Percentiles rank a stretch among this genome's conserved stretches.
Conservation (phyloP, 345 rosid species). For the Dipteronia dyeriana region DNA sequence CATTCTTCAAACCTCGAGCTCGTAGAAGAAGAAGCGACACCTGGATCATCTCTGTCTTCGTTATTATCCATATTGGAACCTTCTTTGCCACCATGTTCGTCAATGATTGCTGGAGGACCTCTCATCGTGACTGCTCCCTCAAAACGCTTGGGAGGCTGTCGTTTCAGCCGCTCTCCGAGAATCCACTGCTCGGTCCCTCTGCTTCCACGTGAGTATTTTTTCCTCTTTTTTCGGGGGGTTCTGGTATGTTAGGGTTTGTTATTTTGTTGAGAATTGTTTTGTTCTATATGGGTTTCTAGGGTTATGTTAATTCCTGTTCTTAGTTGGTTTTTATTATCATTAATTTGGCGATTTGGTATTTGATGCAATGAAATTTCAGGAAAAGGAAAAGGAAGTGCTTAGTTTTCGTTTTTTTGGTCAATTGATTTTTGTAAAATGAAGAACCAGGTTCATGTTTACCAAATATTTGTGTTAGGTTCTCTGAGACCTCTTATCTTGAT, state of each 20-base stretch:
- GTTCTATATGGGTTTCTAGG: neutral
- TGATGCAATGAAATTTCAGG: too few species aligned
- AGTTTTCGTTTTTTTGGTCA: neutral
- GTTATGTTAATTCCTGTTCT: too few species aligned
- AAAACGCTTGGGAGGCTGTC: constrained; percentile 49
- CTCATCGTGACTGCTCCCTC: constrained; percentile 56
- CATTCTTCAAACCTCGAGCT: constrained; percentile 66
- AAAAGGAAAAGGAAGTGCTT: too few species aligned
- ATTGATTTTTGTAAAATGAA: neutral
- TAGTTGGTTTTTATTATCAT: too few species aligned
- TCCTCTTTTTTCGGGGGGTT: too few species aligned
- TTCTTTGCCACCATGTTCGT: constrained; percentile 66
- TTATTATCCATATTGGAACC: constrained; percentile 63
- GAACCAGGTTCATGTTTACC: neutral
- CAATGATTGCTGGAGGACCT: constrained; percentile 59
- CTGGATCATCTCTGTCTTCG: constrained; percentile 76
- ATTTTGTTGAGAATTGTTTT: neutral
- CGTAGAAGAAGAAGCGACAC: constrained; percentile 67
- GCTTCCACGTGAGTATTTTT: constrained; percentile 64
- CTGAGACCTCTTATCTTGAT: neutral
- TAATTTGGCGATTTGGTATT: too few species aligned
- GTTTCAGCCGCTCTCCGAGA: constrained; percentile 81
- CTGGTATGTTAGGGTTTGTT: neutral
- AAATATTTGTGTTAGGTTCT: neutral
- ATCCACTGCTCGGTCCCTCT: constrained; percentile 88